phyloP scores from a whole-genome alignment of 495 filamentous ascomycete species.

The Trichocladium uniseriatum region DNA sequence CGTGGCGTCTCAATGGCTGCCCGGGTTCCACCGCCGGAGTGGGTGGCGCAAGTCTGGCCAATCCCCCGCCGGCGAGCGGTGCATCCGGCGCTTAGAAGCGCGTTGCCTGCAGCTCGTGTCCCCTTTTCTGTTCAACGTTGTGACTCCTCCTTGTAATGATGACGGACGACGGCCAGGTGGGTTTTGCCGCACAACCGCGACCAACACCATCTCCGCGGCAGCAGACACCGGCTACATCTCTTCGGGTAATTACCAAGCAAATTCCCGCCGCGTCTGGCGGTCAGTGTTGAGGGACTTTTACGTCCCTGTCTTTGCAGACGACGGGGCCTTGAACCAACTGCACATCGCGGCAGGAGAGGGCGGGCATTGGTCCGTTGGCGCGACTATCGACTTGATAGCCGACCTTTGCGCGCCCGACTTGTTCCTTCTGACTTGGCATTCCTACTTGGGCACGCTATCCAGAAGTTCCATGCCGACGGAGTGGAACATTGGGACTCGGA shows the following conservation, averaged over 20 bases:
- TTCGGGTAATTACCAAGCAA: not conserved
- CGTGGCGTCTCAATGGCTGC: conserved; percentile 16
- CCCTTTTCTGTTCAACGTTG: conserved; percentile 1
- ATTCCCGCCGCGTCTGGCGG: not conserved
- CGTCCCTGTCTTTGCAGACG: not conserved
- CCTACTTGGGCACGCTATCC: too few relatives aligned
- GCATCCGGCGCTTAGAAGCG: conserved; percentile 27
- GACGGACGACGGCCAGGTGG: not conserved
- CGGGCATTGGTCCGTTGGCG: conserved; percentile 13
- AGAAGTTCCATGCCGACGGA: conserved; percentile 1
- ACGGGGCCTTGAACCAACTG: not conserved
- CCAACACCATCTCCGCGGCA: not conserved
- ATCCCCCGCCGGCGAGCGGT: conserved; percentile 4
- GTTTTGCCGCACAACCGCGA: not conserved
- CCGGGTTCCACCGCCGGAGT: not conserved
- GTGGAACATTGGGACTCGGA: too few relatives aligned
- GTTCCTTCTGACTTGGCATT: not conserved
- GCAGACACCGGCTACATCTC: too few relatives aligned
- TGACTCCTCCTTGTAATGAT: not conserved
- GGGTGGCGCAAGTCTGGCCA: conserved; percentile 22
- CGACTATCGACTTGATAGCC: conserved; percentile 4
- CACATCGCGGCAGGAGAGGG: conserved; percentile 4
- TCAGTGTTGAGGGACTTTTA: not conserved
- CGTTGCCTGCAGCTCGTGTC: conserved; percentile 13
- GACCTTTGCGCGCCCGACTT: conserved; percentile 1